phyloP scores from a whole-genome alignment of 495 filamentous ascomycete species.

The Pyronema domesticum region DNA sequence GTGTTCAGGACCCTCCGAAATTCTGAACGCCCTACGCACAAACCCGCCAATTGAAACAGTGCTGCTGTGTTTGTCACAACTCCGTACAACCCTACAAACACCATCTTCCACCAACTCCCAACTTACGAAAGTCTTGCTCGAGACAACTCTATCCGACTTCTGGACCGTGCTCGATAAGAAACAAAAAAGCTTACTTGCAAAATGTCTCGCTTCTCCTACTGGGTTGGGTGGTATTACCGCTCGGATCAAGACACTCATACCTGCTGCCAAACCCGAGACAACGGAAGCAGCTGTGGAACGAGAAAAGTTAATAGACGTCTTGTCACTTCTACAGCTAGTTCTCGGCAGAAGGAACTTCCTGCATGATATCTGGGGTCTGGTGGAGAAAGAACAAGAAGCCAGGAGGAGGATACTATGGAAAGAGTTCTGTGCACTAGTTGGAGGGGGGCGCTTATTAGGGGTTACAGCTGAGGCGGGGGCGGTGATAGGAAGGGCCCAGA shows the following conservation, averaged over 20 bases:
- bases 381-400: neutral
- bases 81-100: slow-evolving; percentile 6
- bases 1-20: neutral
- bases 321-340: slow-evolving; percentile 34
- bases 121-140: slow-evolving; percentile 14
- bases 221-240: slow-evolving; percentile 53
- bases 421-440: slow-evolving; percentile 43
- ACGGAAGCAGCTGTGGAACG: slow-evolving; percentile 24
- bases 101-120: slow-evolving; percentile 17
- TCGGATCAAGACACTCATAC: slow-evolving; percentile 39
- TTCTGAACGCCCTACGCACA: slow-evolving; percentile 7
- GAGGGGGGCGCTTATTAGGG: slow-evolving; percentile 53
- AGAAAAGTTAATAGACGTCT: slow-evolving; percentile 26
- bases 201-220: slow-evolving; percentile 51
- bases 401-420: slow-evolving; percentile 43
- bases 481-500: slow-evolving; percentile 27
- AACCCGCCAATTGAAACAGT: neutral
- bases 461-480: slow-evolving; percentile 58
- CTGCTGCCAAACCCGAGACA: slow-evolving; percentile 28
- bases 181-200: slow-evolving; percentile 34
- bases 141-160: slow-evolving; percentile 10
- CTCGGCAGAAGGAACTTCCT: slow-evolving; percentile 39
- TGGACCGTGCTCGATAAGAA: slow-evolving; percentile 14
- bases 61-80: neutral
- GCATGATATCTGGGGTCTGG: slow-evolving; percentile 33